phyloP scores from a whole-genome alignment of 306 rosid species.

The Dalbergia cultrata region DNA sequence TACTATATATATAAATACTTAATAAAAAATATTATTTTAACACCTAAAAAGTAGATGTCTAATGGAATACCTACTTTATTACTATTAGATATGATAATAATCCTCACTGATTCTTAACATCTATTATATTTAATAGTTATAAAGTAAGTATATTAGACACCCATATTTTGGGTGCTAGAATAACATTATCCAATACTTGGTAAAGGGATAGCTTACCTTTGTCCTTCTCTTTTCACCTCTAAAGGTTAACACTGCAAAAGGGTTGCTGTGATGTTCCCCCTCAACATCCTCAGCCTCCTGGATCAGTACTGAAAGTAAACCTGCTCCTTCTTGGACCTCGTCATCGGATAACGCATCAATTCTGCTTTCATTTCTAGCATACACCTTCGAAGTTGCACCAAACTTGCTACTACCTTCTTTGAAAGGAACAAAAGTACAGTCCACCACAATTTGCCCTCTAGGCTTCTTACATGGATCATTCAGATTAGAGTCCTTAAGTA shows the following conservation, averaged over 20 bases:
- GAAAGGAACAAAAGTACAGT: constrained; percentile 81
- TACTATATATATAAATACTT: no score
- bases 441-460: constrained; percentile 79
- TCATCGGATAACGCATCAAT: constrained; percentile 50
- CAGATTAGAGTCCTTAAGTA: constrained; percentile 75
- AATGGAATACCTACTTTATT: no score
- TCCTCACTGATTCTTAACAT: no score
- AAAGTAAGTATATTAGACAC: no score
- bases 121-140: no score
- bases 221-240: constrained; percentile 83
- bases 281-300: constrained; percentile 86
- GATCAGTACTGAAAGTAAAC: constrained; percentile 74
- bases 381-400: constrained; percentile 47
- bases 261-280: constrained; percentile 84
- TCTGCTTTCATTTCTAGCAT: constrained; percentile 57
- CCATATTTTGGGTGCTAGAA: no score
- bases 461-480: constrained; percentile 70
- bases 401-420: constrained; percentile 68
- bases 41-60: no score
- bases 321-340: constrained; percentile 68
- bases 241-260: constrained; percentile 72
- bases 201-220: constrained; percentile 59
- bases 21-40: no score
- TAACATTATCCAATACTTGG: not conserved
- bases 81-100: no score